Base-by-base conservation (phyloP, 352 stramenopile species). In the Globisporangium splendens region DNA sequence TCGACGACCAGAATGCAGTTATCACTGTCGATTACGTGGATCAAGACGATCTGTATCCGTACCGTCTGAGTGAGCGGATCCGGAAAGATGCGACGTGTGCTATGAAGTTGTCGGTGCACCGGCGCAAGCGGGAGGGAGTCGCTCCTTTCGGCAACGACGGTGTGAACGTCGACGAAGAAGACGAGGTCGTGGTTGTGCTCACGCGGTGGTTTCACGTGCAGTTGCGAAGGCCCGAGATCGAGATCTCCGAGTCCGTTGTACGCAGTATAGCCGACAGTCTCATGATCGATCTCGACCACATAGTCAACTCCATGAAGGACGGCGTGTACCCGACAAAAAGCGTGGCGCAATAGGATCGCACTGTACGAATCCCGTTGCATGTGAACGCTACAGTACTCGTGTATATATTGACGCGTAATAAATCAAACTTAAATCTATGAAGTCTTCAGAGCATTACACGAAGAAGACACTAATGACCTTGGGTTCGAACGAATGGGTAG, bases 71-170 rank as follows among this genome's bases (percentile, higher is more conserved):
- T 5, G 7, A 58, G 6, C 61, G 69, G 1, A 35, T 77, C 0
- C 63, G 61, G 0, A 67, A 69, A 54, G 66, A 78, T 24, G 59
- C 63, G 14, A 65, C 46, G 38, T 54, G 38, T 24, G 44, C 31
- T 21, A 56, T 44, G 15, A 64, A 59, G 33, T 38, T 59, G 5
- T 47, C 55, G 1, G 47, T 31, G 2, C n/a, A 54, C 13, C 20
- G 46, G 1, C 55, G 46, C 8, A 42, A 56, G n/a, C 33, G 12
- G 4, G 28, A 4, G 7, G 28, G 10, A 1, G 28, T 10, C 10
- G 7, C 28, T 35, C 35, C 31, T 17, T 14, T 18, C 1, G 7
- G 4, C 13, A 8, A 28, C 12, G 15, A 42, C 11, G 31, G 11
- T 17, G 12, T 11, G n/a, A 46, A 33, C 21, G 5, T 18, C n/a